Base-by-base conservation (phyloP, 1,284 basidiomycete genomes). In the Phlebopus sp. region DNA sequence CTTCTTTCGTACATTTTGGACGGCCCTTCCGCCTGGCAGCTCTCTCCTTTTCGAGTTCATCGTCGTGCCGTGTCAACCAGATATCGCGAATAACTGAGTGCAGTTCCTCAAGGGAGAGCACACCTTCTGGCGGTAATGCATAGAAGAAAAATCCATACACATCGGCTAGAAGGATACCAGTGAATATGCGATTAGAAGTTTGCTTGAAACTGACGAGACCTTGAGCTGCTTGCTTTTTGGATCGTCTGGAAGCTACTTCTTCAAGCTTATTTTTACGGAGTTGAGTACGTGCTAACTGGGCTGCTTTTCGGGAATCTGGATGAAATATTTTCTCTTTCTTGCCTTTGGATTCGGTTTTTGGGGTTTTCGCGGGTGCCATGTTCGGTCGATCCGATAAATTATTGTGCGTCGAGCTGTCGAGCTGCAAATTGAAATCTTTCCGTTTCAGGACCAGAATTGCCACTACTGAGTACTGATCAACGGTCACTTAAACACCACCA, bases 141-240 rank as follows among this genome's bases (percentile, higher is more conserved):
- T 87, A 77, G 58, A 80, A 86, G 70, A 93, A 93, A 69, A 93
- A 94, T 9, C 78, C 73, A 58, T 84, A 90, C 38, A 90, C 74
- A 60, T 89, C 83, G 53, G 81, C 91, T 86, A 57, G 29, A 39
- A 19, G 15, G 23, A 4, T 11, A 47, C 7, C 18, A 35, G 23
- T 30, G 30, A 15, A 18, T 8, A 40, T 31, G 13, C 30, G 17
- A 43, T 36, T 37, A 37, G 18, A 15, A 31, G 8, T 40, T 21
- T 6, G 32, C 7, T 19, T 9, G 32, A 32, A 19, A 17, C 18
- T 21, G 47, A 45, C 57, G 64, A 37, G 44, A 86, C 88, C 78
- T 63, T 81, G 71, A 1, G 70, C 66, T 42, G 75, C 69, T 31
- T 81, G 70, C 57, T 79, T 85, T 59, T 82, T 75, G 10, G 58